Percentiles rank a stretch among this genome's conserved stretches.
phyloP scores from a whole-genome alignment of 2,329 filamentous ascomycete genomes.

The Talaromyces amestolkiae region DNA sequence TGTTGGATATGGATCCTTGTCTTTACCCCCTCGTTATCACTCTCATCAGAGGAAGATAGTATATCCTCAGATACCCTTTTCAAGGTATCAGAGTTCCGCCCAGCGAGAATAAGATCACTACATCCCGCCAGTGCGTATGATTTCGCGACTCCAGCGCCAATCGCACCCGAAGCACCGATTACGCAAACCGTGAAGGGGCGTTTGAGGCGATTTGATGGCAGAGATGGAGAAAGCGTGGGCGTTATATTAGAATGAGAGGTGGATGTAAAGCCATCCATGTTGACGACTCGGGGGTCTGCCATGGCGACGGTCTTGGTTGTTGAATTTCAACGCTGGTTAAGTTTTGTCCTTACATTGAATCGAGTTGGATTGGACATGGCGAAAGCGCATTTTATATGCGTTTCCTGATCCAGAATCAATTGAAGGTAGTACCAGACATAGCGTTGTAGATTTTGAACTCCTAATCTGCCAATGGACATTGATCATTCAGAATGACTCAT shows the following conservation, averaged over 20 bases:
- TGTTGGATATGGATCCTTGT: slow-evolving; percentile 27
- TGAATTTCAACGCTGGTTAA: background rate
- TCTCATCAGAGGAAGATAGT: background rate
- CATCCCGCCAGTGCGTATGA: slow-evolving; percentile 33
- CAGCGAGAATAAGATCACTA: slow-evolving; percentile 32
- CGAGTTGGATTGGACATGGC: background rate
- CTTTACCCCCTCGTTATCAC: background rate
- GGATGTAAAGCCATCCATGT: slow-evolving; percentile 20
- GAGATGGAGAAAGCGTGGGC: slow-evolving; percentile 13
- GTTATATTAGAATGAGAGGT: slow-evolving; percentile 9
- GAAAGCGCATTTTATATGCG: background rate
- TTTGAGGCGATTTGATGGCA: slow-evolving; percentile 21
- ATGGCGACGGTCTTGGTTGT: background rate
- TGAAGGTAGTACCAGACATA: background rate
- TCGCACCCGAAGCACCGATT: slow-evolving; percentile 34
- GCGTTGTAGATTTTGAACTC: background rate
- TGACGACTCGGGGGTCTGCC: slow-evolving; percentile 21
- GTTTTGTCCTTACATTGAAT: background rate
- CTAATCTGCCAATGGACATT: background rate
- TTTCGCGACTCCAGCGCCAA: slow-evolving; percentile 34
- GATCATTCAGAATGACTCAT: slow-evolving; percentile 12
- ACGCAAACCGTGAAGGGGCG: slow-evolving; percentile 31
- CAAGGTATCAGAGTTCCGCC: slow-evolving; percentile 28
- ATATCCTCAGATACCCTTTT: slow-evolving; percentile 21
- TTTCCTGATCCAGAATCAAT: background rate